These are phyloP conservation scores for Phytopythium mirpurense DNA, from an alignment of 352 stramenopile species.

Conservation along the genomic window DNA sequence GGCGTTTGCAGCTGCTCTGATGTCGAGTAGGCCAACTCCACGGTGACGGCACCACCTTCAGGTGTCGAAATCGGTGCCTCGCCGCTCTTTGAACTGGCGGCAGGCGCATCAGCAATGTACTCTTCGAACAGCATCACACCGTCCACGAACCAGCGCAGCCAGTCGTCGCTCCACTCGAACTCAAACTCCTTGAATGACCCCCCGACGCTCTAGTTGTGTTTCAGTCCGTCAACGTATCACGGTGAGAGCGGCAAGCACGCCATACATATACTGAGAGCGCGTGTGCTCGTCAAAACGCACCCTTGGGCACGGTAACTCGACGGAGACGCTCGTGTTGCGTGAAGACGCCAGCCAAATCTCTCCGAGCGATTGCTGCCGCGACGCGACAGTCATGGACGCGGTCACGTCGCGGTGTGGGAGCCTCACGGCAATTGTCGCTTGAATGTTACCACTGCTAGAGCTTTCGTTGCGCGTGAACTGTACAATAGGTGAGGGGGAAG, in stretches of 20 bases:
- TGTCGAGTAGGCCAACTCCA: constrained; percentile 15
- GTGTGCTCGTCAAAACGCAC: no score
- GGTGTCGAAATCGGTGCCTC: not conserved
- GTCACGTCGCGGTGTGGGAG: constrained; percentile 17
- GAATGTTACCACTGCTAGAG: not conserved
- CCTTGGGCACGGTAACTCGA: constrained; percentile 29
- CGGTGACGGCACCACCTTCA: constrained; percentile 3
- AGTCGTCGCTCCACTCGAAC: constrained; percentile 43
- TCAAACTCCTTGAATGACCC: constrained; percentile 24
- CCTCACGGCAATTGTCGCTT: constrained; percentile 22
- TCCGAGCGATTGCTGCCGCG: constrained; percentile 9
- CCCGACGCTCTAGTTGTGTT: constrained; percentile 28
- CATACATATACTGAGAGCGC: no score
- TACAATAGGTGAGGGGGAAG: not conserved
- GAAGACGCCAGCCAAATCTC: constrained; percentile 22
- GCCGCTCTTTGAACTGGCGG: not conserved
- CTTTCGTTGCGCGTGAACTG: not conserved
- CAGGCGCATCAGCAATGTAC: constrained; percentile 11
- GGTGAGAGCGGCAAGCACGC: no score
- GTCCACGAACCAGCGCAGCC: constrained; percentile 59
- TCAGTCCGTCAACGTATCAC: no score
- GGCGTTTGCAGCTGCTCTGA: not conserved
- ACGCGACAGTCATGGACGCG: constrained; percentile 20
- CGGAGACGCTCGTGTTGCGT: constrained; percentile 27
- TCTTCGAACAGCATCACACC: constrained; percentile 43